Evolutionary conservation across 2,329 filamentous ascomycete genomes (phyloP), one percentile per base, ranked within the genome.

Genomic region (Gnomoniopsis sp.): DNA sequence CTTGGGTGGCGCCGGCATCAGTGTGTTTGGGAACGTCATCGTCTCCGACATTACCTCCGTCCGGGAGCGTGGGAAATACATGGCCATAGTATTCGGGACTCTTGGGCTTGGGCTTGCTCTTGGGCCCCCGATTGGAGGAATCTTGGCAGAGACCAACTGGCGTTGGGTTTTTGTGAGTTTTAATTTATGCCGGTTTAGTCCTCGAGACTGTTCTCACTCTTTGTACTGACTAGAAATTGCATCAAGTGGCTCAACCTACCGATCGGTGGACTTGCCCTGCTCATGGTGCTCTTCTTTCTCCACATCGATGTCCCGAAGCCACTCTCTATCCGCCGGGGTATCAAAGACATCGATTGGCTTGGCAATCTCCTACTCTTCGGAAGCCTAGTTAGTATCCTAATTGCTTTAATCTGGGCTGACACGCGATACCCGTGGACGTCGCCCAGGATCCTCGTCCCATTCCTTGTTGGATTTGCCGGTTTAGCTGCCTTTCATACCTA

Each of bases 391-490:
- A 65, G 72, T 15, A 62, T 77, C 2, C 68, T 79, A 2, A 66
- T 75, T 22, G 67, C 74, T 1, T 65, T 78, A 30, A 71, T 70
- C n/a, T 74, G 67, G 50, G 76, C 70, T 6, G 75, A 75, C 3
- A 68, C 71, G 2, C 57, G 65, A 2, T 70, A 75, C 26, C 55
- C 72, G 0, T 79, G 77, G 77, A 62, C 64, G 0, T 69, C 70
- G 19, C 68, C 64, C 57, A 65, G 67, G 1, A 68, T 75, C 30
- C 43, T 79, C 1, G 65, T 70, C 0, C 76, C 77, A 2, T 61
- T 80, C 3, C 47, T 78, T 1, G 48, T 79, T 2, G 75, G 77
- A 0, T 22, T 75, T 12, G 36, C 69, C 2, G 76, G 76, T 1
- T 62, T 77, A 3, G 55, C 70, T 12, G 49, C 62, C 1, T 78